A percentile compares a stretch with the other conserved stretches of the same genome.
Conservation (phyloP, 2,329 filamentous ascomycete genomes). For the Zasmidium cellare region DNA sequence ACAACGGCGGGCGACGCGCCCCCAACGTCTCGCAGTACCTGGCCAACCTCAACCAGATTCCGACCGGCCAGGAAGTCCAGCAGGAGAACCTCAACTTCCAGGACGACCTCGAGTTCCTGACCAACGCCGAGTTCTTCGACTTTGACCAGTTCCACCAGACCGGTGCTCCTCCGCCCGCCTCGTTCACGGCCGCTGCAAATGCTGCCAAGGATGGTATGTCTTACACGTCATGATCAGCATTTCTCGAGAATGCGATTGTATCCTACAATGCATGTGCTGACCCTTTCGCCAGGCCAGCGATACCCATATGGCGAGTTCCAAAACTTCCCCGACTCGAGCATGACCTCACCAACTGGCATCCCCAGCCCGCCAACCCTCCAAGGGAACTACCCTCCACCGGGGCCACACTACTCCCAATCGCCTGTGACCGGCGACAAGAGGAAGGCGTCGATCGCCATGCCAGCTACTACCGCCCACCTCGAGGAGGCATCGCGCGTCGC, state of each 20-base stretch:
- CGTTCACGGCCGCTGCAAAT: conserved; percentile 6
- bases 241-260: neutral
- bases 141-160: conserved; percentile 56
- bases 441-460: conserved; percentile 41
- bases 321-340: conserved; percentile 33
- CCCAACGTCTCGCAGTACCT: conserved; percentile 90
- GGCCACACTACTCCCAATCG: conserved; percentile 19
- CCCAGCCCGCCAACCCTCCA: conserved; percentile 30
- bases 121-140: conserved; percentile 62
- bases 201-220: conserved; percentile 17
- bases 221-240: neutral
- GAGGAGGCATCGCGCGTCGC: conserved; percentile 49
- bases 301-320: conserved; percentile 51
- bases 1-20: conserved; percentile 72
- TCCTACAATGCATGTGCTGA: conserved; percentile 10
- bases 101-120: conserved; percentile 55
- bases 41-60: conserved; percentile 75
- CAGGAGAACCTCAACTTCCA: conserved; percentile 59
- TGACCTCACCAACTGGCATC: conserved; percentile 27
- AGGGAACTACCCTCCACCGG: conserved; percentile 29
- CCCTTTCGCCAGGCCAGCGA: conserved; percentile 31
- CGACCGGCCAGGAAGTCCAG: conserved; percentile 59
- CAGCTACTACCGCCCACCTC: conserved; percentile 36
- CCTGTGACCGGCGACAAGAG: conserved; percentile 45
- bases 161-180: neutral